Evolutionary conservation across 148 eudicot species (phyloP).

Genomic region (Selenicereus undatus): DNA sequence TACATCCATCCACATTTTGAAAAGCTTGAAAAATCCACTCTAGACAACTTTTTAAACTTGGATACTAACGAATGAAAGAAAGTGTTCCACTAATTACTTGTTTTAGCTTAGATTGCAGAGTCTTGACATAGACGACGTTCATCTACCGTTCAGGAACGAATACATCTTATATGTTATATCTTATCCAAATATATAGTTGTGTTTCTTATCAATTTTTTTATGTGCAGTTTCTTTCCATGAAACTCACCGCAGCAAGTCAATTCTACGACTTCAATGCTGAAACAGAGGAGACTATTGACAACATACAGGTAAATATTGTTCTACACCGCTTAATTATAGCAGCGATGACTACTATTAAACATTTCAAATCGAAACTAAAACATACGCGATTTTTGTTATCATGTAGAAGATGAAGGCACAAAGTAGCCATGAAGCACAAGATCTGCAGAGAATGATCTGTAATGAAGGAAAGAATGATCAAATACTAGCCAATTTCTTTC

Average conservation of each 20-base stretch:
- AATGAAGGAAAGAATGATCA: constrained; percentile 34
- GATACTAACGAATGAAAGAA: too few relatives aligned
- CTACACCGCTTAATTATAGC: too few relatives aligned
- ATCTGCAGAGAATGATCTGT: constrained; percentile 30
- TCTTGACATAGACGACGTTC: neutral
- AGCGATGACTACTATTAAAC: neutral
- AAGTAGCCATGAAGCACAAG: constrained; percentile 37
- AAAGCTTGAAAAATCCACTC: neutral
- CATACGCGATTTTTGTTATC: neutral
- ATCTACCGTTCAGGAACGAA: too few relatives aligned
- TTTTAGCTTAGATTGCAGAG: too few relatives aligned
- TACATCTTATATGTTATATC: too few relatives aligned
- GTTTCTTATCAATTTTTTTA: neutral
- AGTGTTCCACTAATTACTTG: too few relatives aligned
- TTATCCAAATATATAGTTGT: neutral
- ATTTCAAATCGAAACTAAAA: neutral
- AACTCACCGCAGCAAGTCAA: constrained; percentile 69
- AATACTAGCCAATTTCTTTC: constrained; percentile 28
- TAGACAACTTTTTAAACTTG: neutral
- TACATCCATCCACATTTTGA: neutral
- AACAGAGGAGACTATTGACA: constrained; percentile 35
- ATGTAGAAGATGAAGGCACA: constrained; percentile 49
- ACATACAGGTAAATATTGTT: constrained; percentile 37
- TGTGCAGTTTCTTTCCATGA: constrained; percentile 72
- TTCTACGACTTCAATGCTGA: constrained; percentile 52